Evolutionary conservation across 768 basidiomycete genomes (phyloP).

Genomic region (Boletus insuetus): DNA sequence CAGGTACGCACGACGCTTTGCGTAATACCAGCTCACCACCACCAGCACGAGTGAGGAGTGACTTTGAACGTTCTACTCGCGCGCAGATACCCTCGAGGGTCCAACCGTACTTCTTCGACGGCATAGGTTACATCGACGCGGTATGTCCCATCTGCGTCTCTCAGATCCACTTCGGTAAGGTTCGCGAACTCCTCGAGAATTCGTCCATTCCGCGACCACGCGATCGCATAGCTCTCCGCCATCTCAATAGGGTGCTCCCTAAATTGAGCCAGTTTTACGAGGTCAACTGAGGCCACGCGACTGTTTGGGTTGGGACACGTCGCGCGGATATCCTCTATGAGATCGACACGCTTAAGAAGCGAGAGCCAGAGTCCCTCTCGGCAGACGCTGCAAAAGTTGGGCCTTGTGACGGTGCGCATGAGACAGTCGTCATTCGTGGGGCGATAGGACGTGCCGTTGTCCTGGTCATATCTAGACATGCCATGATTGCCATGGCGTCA

Average conservation of each 20-base stretch:
- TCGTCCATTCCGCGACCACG: slow-evolving; percentile 51
- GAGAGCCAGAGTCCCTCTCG: slow-evolving; percentile 71
- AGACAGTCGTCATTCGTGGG: slow-evolving; percentile 82
- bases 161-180: slow-evolving; percentile 45
- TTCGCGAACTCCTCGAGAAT: slow-evolving; percentile 48
- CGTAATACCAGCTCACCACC: background rate
- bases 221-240: slow-evolving; percentile 53
- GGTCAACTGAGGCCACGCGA: slow-evolving; percentile 43
- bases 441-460: slow-evolving; percentile 67
- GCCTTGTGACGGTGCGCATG: slow-evolving; percentile 69
- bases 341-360: slow-evolving; percentile 54
- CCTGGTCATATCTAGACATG: slow-evolving; percentile 47
- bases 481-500: background rate
- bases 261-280: slow-evolving; percentile 63
- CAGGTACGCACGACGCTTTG: background rate
- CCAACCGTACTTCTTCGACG: slow-evolving; percentile 56
- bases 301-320: slow-evolving; percentile 33
- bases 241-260: slow-evolving; percentile 28
- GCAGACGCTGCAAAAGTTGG: slow-evolving; percentile 75
- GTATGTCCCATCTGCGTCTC: slow-evolving; percentile 41
- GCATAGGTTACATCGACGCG: slow-evolving; percentile 46
- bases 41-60: background rate
- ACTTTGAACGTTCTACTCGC: slow-evolving; percentile 20
- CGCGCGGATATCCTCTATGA: slow-evolving; percentile 55
- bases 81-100: slow-evolving; percentile 36